These are phyloP conservation scores for Sanghuangporus weigelae DNA, from an alignment of 1,284 basidiomycete species.

Conservation along the genomic window DNA sequence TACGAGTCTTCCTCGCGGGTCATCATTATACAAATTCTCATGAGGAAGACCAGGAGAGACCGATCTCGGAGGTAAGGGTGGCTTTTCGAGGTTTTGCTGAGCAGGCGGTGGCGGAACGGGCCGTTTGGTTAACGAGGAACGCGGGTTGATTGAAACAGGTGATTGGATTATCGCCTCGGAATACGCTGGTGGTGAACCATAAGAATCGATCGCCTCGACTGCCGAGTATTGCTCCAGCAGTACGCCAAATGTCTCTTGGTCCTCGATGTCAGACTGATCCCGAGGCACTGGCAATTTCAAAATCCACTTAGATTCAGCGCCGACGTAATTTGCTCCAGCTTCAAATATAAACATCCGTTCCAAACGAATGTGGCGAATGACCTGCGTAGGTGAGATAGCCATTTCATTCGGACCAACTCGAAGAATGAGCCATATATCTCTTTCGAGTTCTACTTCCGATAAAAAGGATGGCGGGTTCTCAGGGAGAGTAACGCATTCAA, in stretches of 20 bases:
- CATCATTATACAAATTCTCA: constrained; percentile 27
- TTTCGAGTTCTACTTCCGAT: constrained; percentile 22
- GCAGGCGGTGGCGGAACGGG: constrained; percentile 11
- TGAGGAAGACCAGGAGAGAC: not conserved
- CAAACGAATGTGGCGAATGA: constrained; percentile 21
- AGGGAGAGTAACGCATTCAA: constrained; percentile 52
- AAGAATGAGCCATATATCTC: constrained; percentile 56
- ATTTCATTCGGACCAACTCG: constrained; percentile 44
- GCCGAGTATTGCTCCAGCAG: constrained; percentile 63
- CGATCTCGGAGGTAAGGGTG: constrained; percentile 23
- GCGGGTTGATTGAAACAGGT: no score
- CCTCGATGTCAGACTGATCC: constrained; percentile 41
- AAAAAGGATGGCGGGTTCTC: constrained; percentile 4
- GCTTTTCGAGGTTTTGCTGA: not conserved
- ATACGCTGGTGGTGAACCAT: constrained; percentile 5
- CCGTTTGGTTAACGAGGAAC: not conserved
- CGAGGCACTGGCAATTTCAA: constrained; percentile 20
- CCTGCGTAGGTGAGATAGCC: constrained; percentile 11
- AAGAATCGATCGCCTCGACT: constrained; percentile 21
- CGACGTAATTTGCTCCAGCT: constrained; percentile 23
- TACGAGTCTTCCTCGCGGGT: constrained; percentile 64
- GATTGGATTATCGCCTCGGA: not conserved
- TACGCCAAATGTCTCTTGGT: constrained; percentile 65
- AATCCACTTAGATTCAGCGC: constrained; percentile 1
- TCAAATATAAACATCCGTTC: constrained; percentile 43